Evolutionary conservation across 2,329 filamentous ascomycete genomes (phyloP).

Genomic region (Xylaria sp.): DNA sequence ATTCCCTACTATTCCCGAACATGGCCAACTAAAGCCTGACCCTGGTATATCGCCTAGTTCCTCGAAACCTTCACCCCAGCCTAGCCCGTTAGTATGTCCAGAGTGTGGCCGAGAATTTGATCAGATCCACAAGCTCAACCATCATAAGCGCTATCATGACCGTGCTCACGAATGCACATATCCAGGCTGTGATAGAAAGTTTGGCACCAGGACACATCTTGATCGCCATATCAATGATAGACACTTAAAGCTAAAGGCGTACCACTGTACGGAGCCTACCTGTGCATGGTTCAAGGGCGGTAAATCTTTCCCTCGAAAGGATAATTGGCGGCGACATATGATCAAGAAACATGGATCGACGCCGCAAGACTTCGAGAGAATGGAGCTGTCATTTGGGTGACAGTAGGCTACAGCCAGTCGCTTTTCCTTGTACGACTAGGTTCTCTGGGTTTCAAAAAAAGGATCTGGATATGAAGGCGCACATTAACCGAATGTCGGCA

Average conservation of each 20-base stretch:
- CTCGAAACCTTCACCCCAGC: constrained; percentile 40
- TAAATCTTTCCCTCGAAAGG: constrained; percentile 69
- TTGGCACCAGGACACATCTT: constrained; percentile 70
- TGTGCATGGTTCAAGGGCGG: constrained; percentile 69
- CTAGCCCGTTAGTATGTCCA: constrained; percentile 50
- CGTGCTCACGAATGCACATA: constrained; percentile 59
- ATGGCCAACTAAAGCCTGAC: constrained; percentile 42
- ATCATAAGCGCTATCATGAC: constrained; percentile 70
- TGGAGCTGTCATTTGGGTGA: constrained; percentile 43
- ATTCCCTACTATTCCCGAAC: constrained; percentile 38
- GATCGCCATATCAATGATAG: constrained; percentile 71
- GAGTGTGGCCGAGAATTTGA: constrained; percentile 61
- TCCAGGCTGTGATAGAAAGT: constrained; percentile 62
- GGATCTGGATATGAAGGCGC: constrained; percentile 5
- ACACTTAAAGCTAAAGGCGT: constrained; percentile 68
- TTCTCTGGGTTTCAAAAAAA: constrained; percentile 8
- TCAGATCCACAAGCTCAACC: constrained; percentile 69
- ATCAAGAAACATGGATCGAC: constrained; percentile 62
- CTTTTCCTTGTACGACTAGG: constrained; percentile 26
- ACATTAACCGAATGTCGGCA: neutral
- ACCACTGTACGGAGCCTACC: constrained; percentile 64
- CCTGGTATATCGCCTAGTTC: constrained; percentile 44
- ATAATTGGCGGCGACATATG: constrained; percentile 72
- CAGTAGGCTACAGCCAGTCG: neutral
- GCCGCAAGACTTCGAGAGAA: constrained; percentile 42